Evolutionary conservation across 179 eudicot species (phyloP).

Genomic region (Silene vulgaris): DNA sequence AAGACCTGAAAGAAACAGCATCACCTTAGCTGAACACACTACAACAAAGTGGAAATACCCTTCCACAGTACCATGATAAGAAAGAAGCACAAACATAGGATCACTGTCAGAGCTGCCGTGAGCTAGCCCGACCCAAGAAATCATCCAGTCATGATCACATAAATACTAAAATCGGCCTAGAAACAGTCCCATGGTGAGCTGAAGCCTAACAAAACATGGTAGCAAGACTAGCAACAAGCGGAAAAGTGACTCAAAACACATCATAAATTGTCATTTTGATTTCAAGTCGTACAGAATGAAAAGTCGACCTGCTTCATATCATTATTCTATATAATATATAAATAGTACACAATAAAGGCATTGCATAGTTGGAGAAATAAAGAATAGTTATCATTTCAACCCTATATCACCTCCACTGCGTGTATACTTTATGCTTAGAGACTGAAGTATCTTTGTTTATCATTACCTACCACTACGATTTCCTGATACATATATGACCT

Average conservation of each 20-base stretch:
- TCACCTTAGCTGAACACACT: constrained; percentile 13
- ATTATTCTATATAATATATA: too few relatives aligned
- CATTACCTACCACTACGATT: neutral
- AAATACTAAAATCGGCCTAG: neutral
- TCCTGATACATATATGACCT: neutral
- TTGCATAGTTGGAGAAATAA: too few relatives aligned
- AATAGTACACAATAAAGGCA: too few relatives aligned
- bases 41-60: constrained; percentile 2
- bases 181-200: neutral
- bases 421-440: neutral
- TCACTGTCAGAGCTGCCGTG: neutral
- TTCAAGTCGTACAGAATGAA: too few relatives aligned
- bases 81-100: neutral
- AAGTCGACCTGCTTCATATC: too few relatives aligned
- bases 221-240: too few relatives aligned
- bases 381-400: neutral
- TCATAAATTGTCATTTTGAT: too few relatives aligned
- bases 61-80: neutral
- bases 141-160: neutral
- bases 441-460: neutral
- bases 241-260: too few relatives aligned
- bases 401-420: neutral
- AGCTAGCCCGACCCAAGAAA: neutral
- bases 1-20: constrained; percentile 55
- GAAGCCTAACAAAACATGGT: too few relatives aligned